phyloP scores from a whole-genome alignment of 768 basidiomycete genomes.

The Phaffia australis region DNA sequence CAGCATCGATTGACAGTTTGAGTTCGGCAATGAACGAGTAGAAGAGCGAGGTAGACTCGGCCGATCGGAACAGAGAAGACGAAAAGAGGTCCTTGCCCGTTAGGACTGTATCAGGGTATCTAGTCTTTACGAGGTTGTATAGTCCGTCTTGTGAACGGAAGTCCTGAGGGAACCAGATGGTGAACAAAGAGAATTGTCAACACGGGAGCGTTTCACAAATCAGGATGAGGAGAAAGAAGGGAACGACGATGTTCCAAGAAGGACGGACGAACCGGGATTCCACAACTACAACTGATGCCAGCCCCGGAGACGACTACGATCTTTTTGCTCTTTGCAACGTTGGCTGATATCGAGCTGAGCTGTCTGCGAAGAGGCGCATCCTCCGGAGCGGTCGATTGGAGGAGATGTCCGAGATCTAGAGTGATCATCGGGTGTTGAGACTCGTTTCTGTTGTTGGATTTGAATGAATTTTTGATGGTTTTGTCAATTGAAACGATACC shows the following conservation, averaged over 20 bases:
- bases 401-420: slow-evolving; percentile 32
- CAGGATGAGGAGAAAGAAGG: background rate
- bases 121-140: slow-evolving; percentile 77
- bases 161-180: slow-evolving; percentile 50
- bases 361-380: slow-evolving; percentile 35
- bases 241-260: background rate
- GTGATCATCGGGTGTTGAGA: slow-evolving; percentile 27
- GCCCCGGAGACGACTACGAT: slow-evolving; percentile 88
- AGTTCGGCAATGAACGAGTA: slow-evolving; percentile 90
- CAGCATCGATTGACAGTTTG: slow-evolving; percentile 56
- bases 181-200: background rate
- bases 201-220: background rate
- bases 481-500: no score
- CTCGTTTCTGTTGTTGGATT: no score
- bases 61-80: slow-evolving; percentile 76
- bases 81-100: slow-evolving; percentile 95
- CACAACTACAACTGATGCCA: slow-evolving; percentile 90
- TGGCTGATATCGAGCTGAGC: slow-evolving; percentile 58
- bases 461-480: no score
- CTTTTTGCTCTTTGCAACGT: slow-evolving; percentile 72
- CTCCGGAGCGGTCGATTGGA: slow-evolving; percentile 28
- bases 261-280: slow-evolving; percentile 67
- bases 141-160: slow-evolving; percentile 90
- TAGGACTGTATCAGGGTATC: slow-evolving; percentile 68
- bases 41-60: slow-evolving; percentile 75